These are phyloP conservation scores for Annona squamosa DNA, from an alignment of 164 flowering plant species.

Conservation along the genomic window DNA sequence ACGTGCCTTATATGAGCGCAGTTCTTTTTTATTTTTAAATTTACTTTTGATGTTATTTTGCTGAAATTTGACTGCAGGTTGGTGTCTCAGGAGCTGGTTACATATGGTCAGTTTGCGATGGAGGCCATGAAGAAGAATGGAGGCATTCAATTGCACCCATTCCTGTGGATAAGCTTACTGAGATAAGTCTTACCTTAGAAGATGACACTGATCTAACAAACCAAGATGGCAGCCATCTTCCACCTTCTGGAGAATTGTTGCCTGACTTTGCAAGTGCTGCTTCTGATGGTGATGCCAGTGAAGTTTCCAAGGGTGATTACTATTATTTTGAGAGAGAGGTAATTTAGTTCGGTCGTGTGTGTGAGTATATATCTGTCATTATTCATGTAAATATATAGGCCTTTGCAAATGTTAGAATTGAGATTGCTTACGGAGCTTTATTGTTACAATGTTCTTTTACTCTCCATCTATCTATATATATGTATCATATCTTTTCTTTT, in stretches of 20 bases:
- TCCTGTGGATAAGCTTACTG: constrained; percentile 62
- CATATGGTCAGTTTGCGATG: constrained; percentile 78
- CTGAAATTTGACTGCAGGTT: constrained; percentile 35
- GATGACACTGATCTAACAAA: constrained; percentile 44
- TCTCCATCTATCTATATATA: background rate
- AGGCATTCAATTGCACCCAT: constrained; percentile 91
- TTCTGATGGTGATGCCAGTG: constrained; percentile 49
- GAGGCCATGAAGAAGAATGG: constrained; percentile 88
- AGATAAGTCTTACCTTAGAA: constrained; percentile 23
- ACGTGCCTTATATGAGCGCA: background rate
- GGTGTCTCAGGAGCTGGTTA: constrained; percentile 77
- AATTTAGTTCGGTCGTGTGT: background rate
- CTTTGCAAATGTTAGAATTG: too few species aligned
- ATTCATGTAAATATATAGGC: too few species aligned
- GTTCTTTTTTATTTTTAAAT: background rate
- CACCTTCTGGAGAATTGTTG: constrained; percentile 57
- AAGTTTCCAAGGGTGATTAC: constrained; percentile 43
- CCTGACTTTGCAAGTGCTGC: constrained; percentile 31
- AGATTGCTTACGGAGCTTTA: too few species aligned
- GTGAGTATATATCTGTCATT: too few species aligned
- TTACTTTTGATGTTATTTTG: background rate
- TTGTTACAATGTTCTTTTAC: background rate
- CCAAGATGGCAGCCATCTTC: constrained; percentile 41
- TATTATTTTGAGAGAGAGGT: constrained; percentile 87
- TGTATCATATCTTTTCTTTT: background rate